Conservation (phyloP, 352 stramenopile species). For the Phytophthora rubi region DNA sequence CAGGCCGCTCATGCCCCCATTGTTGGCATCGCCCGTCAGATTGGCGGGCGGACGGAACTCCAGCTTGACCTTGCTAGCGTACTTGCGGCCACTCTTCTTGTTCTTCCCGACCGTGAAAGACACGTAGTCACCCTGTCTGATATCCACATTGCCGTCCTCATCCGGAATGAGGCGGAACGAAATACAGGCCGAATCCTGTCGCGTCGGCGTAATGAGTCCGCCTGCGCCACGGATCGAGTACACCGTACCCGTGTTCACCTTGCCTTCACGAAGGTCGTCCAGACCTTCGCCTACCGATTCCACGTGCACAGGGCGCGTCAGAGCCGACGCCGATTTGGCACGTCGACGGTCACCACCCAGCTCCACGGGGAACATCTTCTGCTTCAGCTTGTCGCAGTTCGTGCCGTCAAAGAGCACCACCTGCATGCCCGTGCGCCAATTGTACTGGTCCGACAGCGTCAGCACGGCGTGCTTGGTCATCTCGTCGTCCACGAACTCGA, state of each 20-base stretch:
- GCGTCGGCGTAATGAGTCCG: constrained; percentile 84
- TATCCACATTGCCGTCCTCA: constrained; percentile 87
- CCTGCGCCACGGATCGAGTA: constrained; percentile 88
- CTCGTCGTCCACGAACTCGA: constrained; percentile 89
- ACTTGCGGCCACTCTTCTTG: constrained; percentile 90
- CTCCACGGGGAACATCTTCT: constrained; percentile 91
- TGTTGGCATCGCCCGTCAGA: constrained; percentile 45
- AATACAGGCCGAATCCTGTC: constrained; percentile 85
- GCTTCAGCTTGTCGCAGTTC: constrained; percentile 89
- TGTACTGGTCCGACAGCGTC: constrained; percentile 88
- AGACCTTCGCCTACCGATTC: constrained; percentile 85
- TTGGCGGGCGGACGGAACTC: constrained; percentile 83
- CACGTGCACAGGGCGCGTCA: constrained; percentile 78
- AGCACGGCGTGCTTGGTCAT: constrained; percentile 91
- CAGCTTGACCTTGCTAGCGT: constrained; percentile 89
- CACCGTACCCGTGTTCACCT: constrained; percentile 87
- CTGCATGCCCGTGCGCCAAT: constrained; percentile 88
- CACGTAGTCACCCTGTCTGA: constrained; percentile 86
- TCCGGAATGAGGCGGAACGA: constrained; percentile 89
- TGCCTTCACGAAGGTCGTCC: constrained; percentile 86
- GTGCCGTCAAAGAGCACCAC: constrained; percentile 91
- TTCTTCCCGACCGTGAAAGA: constrained; percentile 91
- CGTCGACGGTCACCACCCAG: constrained; percentile 72
- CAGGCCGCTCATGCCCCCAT: constrained; percentile 23
- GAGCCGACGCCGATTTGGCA: constrained; percentile 78